phyloP scores from a whole-genome alignment of 1,284 basidiomycete genomes.

The Pseudozyma sp. region DNA sequence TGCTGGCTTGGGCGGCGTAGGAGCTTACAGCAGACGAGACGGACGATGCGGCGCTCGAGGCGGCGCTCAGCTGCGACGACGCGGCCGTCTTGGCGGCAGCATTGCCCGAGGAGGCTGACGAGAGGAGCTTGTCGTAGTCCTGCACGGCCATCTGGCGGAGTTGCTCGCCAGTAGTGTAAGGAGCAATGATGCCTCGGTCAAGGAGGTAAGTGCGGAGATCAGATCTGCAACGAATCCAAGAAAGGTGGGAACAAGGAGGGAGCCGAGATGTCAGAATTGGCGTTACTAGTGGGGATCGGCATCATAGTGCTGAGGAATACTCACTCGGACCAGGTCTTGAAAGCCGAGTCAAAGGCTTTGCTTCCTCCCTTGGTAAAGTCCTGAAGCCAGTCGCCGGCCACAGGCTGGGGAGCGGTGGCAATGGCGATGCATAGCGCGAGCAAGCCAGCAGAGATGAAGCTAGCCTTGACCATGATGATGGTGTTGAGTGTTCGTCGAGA shows the following conservation, averaged over 20 bases:
- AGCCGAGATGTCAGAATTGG: background rate
- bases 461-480: constrained; percentile 55
- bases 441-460: constrained; percentile 60
- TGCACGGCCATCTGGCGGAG: constrained; percentile 62
- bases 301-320: constrained; percentile 6
- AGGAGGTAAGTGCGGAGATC: constrained; percentile 65
- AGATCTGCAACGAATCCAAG: constrained; percentile 15
- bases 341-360: constrained; percentile 62
- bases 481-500: background rate
- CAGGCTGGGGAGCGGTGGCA: constrained; percentile 49
- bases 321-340: constrained; percentile 64
- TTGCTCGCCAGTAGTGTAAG: constrained; percentile 61
- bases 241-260: background rate
- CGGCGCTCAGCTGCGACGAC: constrained; percentile 40
- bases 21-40: constrained; percentile 57
- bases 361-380: constrained; percentile 56
- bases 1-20: constrained; percentile 35
- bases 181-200: constrained; percentile 66
- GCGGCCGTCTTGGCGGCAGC: constrained; percentile 44
- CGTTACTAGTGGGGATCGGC: no score
- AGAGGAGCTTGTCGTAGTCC: constrained; percentile 58
- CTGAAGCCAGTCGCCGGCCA: constrained; percentile 55
- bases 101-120: constrained; percentile 35
- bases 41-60: constrained; percentile 54
- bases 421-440: constrained; percentile 59